Base-by-base conservation (phyloP, 176 grass and related monocot species). In the Elymus sibiricus region DNA sequence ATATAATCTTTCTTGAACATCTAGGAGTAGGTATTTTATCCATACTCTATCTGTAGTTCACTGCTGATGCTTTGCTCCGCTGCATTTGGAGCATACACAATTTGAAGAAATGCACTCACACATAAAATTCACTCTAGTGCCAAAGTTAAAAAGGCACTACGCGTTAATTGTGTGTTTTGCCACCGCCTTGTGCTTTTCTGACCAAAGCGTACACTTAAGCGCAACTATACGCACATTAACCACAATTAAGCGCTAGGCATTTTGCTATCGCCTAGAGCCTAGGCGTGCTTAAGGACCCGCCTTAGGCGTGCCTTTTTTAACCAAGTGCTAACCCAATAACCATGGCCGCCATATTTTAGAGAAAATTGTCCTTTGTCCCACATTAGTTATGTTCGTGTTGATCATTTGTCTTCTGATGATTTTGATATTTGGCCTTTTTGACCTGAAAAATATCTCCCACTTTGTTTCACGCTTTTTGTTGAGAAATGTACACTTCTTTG, bases 381-480 rank as follows among this genome's bases (percentile, higher is more conserved):
- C 37, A 77, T 69, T 58, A 29, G 4, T 68, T 69, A 58, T 76
- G 46, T 34, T 1, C 28, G 46, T 62, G 76, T 69, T 84, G 38
- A 61, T 77, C 51, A 70, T 24, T 69, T 83, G 13, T n/a, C 29
- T 76, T 14, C 42, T 66, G 28, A n/a, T 66, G 22, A 22, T 77
- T 85, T 22, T 85, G 29, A 40, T 78, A 42, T 85, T 29, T 85
- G 22, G n/a, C 62, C 42, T 55, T 37, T 67, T 77, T 85, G 29
- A 56, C 75, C 59, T 66, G 65, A 53, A 67, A 84, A 55, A 38
- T 85, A 35, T 66, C 11, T 39, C 63, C 15, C 67, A 29, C 46
- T 77, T 77, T 79, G 21, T 5, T 86, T 83, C 72, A 7, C 27
- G 38, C 34, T 21, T 61, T 22, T 47, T 60, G 78, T 60, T 74